Evolutionary conservation across 2,329 filamentous ascomycete species (phyloP), one percentile per base, ranked within the genome.

Genomic region (Pseudohalonectria lignicola): DNA sequence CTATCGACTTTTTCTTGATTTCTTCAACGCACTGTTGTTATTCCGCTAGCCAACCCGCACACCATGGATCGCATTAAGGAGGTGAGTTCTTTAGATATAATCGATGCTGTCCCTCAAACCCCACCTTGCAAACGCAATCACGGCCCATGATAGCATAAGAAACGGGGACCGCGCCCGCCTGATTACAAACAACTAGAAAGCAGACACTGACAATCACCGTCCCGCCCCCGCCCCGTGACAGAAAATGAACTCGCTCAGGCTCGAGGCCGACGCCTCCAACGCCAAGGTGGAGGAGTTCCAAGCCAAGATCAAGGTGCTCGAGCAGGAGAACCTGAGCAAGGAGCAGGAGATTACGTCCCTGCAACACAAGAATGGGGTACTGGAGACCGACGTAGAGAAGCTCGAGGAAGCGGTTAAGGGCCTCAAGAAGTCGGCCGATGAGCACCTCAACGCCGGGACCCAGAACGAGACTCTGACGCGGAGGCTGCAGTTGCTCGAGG

Each of bases 261-360:
- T 90, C 65, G 86, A 96, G 76, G 84, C 86, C 56, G 92, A 96
- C 58, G 83, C 92, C 60, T 80, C 85, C 47, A 67, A 78, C 48
- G 66, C 71, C 59, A 83, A 90, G 69, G 81, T 82, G 47, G 86
- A 95, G 60, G 90, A 96, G 67, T 77, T 94, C 50, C 79, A 92
- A 68, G 49, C 64, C 53, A 88, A 86, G 68, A 75, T 95, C 68
- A 96, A 95, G 36, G 63, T 67, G 39, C 76, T 96, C 47, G 88
- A 98, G 69, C 83, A 94, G 65, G 90, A 96, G 70, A 94, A 87
- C 63, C 74, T 94, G 46, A 74, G 82, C 59, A 96, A 96, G 73
- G 92, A 96, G 71, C 88, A 96, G 67, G 90, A 96, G 63, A 94
- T 96, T 64, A 93, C 85, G 49, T 96, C 92, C 39, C 78, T 96